phyloP scores from a whole-genome alignment of 805 yeast species.

The Nakazawaea anatomiae region DNA sequence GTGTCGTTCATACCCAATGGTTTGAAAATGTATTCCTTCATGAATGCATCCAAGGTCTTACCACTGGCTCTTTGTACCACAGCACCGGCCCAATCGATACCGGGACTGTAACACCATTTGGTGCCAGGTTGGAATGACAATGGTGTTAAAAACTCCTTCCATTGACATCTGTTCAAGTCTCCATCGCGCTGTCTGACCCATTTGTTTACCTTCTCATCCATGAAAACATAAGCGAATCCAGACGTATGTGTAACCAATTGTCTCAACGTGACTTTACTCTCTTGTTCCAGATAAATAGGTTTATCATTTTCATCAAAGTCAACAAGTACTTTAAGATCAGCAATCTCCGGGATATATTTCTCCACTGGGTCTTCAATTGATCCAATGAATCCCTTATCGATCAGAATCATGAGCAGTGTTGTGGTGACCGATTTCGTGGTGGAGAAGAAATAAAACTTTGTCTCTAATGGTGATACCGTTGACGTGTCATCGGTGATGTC shows the following conservation, averaged over 20 bases:
- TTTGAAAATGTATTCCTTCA: conserved; percentile 21
- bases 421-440: conserved; percentile 26
- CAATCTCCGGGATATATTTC: conserved; percentile 24
- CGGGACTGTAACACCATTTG: conserved; percentile 27
- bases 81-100: conserved; percentile 32
- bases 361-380: conserved; percentile 27
- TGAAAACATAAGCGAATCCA: conserved; percentile 31
- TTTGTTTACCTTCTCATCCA: conserved; percentile 16
- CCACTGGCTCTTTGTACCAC: conserved; percentile 26
- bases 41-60: conserved; percentile 21
- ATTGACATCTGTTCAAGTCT: conserved; percentile 12
- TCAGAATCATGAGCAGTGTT: conserved; percentile 24
- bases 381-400: conserved; percentile 25
- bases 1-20: conserved; percentile 24
- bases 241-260: conserved; percentile 31
- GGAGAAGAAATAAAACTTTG: conserved; percentile 24
- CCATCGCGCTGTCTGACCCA: conserved; percentile 11
- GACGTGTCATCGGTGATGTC: conserved; percentile 8
- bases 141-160: conserved; percentile 19
- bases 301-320: conserved; percentile 16
- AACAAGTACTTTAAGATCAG: conserved; percentile 18
- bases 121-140: conserved; percentile 31
- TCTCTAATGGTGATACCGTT: conserved; percentile 13
- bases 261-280: conserved; percentile 26
- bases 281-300: conserved; percentile 19